phyloP scores from a whole-genome alignment of 176 grass and related monocot species.

The Pharus latifolius region DNA sequence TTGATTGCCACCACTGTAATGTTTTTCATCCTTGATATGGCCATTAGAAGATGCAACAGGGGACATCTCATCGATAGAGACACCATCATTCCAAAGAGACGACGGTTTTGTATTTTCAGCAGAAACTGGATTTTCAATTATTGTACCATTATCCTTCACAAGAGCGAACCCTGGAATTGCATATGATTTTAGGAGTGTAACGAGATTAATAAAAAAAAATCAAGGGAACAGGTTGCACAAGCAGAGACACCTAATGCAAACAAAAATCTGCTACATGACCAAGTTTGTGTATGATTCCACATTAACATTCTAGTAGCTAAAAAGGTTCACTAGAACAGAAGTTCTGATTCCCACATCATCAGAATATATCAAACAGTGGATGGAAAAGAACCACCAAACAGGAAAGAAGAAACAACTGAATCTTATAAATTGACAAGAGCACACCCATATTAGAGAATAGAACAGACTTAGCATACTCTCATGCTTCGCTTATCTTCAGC shows the following conservation, averaged over 20 bases:
- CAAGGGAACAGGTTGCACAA: neutral
- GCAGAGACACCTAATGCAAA: neutral
- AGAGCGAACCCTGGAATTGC: slow-evolving; percentile 64
- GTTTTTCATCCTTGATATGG: slow-evolving; percentile 52
- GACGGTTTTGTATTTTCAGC: slow-evolving; percentile 40
- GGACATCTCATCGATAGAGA: slow-evolving; percentile 41
- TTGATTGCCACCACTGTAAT: slow-evolving; percentile 35
- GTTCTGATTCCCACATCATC: neutral
- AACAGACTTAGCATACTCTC: neutral
- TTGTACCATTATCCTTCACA: slow-evolving; percentile 58
- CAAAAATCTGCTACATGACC: neutral
- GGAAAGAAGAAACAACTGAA: neutral
- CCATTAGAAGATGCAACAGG: slow-evolving; percentile 73
- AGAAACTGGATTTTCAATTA: slow-evolving; percentile 50
- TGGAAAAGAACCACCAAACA: neutral
- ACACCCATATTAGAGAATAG: neutral
- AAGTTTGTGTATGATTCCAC: neutral
- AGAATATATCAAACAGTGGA: neutral
- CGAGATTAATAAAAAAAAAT: neutral
- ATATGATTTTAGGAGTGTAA: slow-evolving; percentile 4
- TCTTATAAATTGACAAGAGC: neutral
- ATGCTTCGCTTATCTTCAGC: neutral
- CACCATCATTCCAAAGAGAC: slow-evolving; percentile 69
- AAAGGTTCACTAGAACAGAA: neutral
- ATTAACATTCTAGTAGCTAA: neutral